Percentiles rank a stretch among this genome's conserved stretches.
These are phyloP conservation scores for Naganishia friedmannii DNA, from an alignment of 768 basidiomycete genomes.

Conservation along the genomic window DNA sequence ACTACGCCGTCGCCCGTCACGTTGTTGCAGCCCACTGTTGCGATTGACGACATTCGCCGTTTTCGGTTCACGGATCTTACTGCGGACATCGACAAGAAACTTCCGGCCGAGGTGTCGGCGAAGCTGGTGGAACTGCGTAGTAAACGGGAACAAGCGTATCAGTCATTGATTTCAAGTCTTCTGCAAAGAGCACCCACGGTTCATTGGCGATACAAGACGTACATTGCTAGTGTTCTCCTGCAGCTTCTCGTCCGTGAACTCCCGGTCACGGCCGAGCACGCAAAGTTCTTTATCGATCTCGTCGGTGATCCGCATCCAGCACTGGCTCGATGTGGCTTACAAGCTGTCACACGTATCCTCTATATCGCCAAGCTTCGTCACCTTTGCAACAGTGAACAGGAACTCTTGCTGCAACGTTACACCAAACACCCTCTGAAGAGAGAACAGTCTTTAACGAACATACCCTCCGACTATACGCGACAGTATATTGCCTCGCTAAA, in stretches of 20 bases:
- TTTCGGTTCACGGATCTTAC: not conserved
- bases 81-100: not conserved
- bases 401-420: slow-evolving; percentile 63
- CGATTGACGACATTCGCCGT: not conserved
- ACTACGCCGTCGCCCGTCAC: slow-evolving; percentile 9
- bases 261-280: slow-evolving; percentile 41
- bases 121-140: slow-evolving; percentile 6
- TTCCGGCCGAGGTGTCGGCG: not conserved
- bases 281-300: slow-evolving; percentile 40
- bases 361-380: slow-evolving; percentile 73
- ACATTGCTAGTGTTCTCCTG: slow-evolving; percentile 10
- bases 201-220: slow-evolving; percentile 18
- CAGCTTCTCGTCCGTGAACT: slow-evolving; percentile 38
- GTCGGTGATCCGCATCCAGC: slow-evolving; percentile 45
- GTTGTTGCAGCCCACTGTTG: not conserved
- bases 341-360: slow-evolving; percentile 66
- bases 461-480: slow-evolving; percentile 59
- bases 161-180: slow-evolving; percentile 9
- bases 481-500: slow-evolving; percentile 62
- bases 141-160: slow-evolving; percentile 13
- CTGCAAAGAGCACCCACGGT: slow-evolving; percentile 11
- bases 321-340: slow-evolving; percentile 58
- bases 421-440: slow-evolving; percentile 68
- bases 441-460: slow-evolving; percentile 56
- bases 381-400: slow-evolving; percentile 62